Conservation (phyloP, 148 eudicot genomes). For the Cornus florida region DNA sequence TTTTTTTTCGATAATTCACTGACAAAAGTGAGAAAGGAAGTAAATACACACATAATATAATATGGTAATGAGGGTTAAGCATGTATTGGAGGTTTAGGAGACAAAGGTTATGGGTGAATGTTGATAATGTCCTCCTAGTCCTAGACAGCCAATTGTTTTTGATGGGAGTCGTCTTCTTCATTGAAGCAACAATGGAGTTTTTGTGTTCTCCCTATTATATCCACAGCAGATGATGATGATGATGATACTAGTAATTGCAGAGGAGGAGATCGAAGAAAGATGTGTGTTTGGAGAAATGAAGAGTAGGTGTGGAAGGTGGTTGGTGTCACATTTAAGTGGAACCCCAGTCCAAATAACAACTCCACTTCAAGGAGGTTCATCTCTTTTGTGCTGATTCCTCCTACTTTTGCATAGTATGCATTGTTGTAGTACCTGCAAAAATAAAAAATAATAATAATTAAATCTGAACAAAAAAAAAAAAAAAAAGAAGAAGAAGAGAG, state of each 20-base stretch:
- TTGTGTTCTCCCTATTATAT: conserved; percentile 8
- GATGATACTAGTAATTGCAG: not conserved
- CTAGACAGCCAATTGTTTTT: conserved; percentile 21
- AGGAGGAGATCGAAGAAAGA: conserved; percentile 37
- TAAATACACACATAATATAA: no score
- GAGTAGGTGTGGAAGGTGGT: conserved; percentile 61
- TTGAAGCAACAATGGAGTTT: conserved; percentile 26
- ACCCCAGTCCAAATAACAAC: conserved; percentile 71
- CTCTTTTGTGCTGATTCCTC: conserved; percentile 75
- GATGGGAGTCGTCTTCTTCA: conserved; percentile 28
- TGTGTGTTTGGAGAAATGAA: conserved; percentile 56
- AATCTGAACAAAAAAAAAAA: no score
- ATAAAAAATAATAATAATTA: not conserved
- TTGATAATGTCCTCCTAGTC: no score
- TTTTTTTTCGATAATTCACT: no score
- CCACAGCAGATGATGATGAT: conserved; percentile 10
- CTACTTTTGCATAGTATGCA: conserved; percentile 80
- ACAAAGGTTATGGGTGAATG: no score
- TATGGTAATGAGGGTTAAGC: no score
- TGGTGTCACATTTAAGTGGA: conserved; percentile 73
- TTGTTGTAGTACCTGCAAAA: conserved; percentile 72
- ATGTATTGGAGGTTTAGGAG: no score
- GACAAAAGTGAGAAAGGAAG: no score
- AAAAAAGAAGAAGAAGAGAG: no score
- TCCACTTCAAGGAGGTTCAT: conserved; percentile 85